Evolutionary conservation across 192 early-diverging fungal species (phyloP).

Genomic region (Coemansia guatemalensis): DNA sequence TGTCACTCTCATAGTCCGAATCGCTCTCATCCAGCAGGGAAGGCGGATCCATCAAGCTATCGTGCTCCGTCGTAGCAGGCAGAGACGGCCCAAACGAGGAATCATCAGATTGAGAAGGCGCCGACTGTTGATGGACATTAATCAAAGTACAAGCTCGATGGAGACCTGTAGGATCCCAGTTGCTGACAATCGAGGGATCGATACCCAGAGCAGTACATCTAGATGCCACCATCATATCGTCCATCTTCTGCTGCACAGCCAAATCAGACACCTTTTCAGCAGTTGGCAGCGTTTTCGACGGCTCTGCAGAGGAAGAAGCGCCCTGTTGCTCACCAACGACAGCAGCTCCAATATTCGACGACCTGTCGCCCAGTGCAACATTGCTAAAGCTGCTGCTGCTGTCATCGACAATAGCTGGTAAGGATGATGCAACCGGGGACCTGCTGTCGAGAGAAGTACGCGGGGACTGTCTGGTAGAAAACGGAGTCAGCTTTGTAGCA

Average conservation of each 20-base stretch:
- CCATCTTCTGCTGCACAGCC: slow-evolving; percentile 21
- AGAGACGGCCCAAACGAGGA: too few species aligned
- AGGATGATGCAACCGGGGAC: not conserved
- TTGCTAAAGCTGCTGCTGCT: not conserved
- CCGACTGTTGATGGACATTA: too few species aligned
- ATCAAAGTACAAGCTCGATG: slow-evolving; percentile 13
- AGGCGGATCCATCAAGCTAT: not conserved
- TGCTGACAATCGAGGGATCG: slow-evolving; percentile 21
- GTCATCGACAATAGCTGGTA: not conserved
- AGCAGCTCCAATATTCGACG: too few species aligned
- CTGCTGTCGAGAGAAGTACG: slow-evolving; percentile 4
- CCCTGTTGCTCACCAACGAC: too few species aligned
- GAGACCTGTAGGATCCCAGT: slow-evolving; percentile 37
- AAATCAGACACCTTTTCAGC: not conserved
- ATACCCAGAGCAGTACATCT: slow-evolving; percentile 31
- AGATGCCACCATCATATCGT: slow-evolving; percentile 27
- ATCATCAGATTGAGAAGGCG: too few species aligned
- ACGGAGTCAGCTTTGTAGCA: slow-evolving; percentile 3
- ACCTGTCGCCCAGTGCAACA: too few species aligned
- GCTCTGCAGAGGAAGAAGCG: not conserved
- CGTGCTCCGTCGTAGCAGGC: not conserved
- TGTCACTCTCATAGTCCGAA: slow-evolving; percentile 17
- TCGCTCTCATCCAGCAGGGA: slow-evolving; percentile 15
- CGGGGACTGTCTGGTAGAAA: slow-evolving; percentile 1
- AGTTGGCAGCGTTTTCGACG: not conserved